A percentile compares a stretch with the other conserved stretches of the same genome.
phyloP scores from a whole-genome alignment of 257 asterid genomes.

The Cordia subcordata region DNA sequence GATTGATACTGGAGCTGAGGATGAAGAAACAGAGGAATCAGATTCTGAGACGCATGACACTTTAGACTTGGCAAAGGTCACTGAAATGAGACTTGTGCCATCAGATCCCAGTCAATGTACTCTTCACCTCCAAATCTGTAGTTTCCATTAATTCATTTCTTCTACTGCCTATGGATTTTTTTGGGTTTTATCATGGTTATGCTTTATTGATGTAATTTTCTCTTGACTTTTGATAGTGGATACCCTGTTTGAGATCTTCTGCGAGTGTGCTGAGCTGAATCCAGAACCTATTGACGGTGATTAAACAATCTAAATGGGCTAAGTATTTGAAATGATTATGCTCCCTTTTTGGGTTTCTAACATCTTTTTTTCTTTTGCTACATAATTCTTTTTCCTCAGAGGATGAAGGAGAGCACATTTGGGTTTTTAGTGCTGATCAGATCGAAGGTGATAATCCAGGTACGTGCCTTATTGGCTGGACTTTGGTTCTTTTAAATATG shows the following conservation, averaged over 20 bases:
- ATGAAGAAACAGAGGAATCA: slow-evolving; percentile 59
- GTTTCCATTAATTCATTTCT: neutral
- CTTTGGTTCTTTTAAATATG: slow-evolving; percentile 3
- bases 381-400: slow-evolving; percentile 22
- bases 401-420: slow-evolving; percentile 64
- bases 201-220: neutral
- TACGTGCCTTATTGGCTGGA: slow-evolving; percentile 9
- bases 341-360: too few relatives aligned
- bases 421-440: slow-evolving; percentile 86
- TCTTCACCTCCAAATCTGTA: neutral
- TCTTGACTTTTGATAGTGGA: slow-evolving; percentile 52
- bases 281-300: slow-evolving; percentile 76
- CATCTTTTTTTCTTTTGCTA: neutral
- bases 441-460: slow-evolving; percentile 48
- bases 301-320: slow-evolving; percentile 1
- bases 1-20: slow-evolving; percentile 80
- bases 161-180: neutral
- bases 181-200: slow-evolving; percentile 2
- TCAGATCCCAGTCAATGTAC: slow-evolving; percentile 76
- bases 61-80: slow-evolving; percentile 56
- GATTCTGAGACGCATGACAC: slow-evolving; percentile 52
- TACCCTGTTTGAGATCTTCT: slow-evolving; percentile 61
- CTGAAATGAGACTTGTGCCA: slow-evolving; percentile 91
- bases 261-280: slow-evolving; percentile 97
- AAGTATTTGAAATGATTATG: neutral